Base-by-base conservation (phyloP, 1,139 yeast genomes). In the Sugiyamaella novakii region DNA sequence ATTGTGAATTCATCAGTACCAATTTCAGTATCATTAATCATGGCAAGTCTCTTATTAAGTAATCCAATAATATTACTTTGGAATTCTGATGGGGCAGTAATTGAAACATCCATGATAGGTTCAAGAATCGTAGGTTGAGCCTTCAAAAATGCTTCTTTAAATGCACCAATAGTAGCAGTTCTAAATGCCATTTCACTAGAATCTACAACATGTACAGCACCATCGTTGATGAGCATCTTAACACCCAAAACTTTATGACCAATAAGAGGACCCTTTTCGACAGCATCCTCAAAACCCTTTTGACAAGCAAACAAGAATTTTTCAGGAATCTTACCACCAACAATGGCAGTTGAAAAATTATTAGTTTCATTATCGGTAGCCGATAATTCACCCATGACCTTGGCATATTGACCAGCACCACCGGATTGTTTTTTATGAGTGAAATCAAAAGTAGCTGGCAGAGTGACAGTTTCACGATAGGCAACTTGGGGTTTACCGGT, bases 391-490 rank as follows among this genome's bases (percentile, higher is more conserved):
- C 99, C 99, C 71, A 91, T 87, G 61, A 92, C 97, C 74, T 94
- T 84, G 71, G 96, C 98, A 68, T 83, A 92, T 75, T 92, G 99
- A 74, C 99, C 99, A 58, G 98, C 95, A 79, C 99, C 99, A 71
- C 99, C 99, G 65, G 94, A 81, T 76, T 92, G 99, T 68, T 91
- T 91, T 79, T 92, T 92, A 76, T 91, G 98, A 28, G 96, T 87
- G 74, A 81, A 88, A 68, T 92, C 98, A 65, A 92, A 91, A n/a
- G 81, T 76, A 22, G 92, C 78, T 35, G 86, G 75, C 4, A 77
- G 68, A 35, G 87, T 76, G 57, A 92, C 83, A 35, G 98, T 85
- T 74, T 94, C 99, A 71, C 99, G 84, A 74, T 92, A 94, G 19
- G 98, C 88, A 42, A 94, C 98, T 75, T 91, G 97, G 45, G 98